Evolutionary conservation across 129 eudicot species (phyloP).

Genomic region (Lonicera japonica): DNA sequence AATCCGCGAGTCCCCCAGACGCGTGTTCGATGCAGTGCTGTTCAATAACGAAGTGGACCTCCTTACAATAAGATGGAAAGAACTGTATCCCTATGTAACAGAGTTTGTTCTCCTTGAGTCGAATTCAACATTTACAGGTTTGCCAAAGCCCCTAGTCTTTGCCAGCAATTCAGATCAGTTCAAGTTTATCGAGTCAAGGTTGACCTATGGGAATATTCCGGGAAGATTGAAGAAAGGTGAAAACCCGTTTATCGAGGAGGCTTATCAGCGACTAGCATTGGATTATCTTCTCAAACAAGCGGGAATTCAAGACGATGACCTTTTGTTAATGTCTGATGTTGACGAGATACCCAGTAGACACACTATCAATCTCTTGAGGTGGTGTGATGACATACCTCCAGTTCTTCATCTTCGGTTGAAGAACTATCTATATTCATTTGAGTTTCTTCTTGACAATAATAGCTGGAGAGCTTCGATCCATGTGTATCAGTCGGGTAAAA

Average conservation of each 20-base stretch:
- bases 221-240: constrained; percentile 71
- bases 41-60: constrained; percentile 89
- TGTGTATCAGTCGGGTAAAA: constrained; percentile 60
- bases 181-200: constrained; percentile 60
- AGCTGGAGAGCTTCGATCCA: constrained; percentile 94
- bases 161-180: constrained; percentile 50
- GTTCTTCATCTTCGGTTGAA: constrained; percentile 71
- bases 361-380: constrained; percentile 77
- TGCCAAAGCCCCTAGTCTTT: constrained; percentile 66
- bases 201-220: constrained; percentile 69
- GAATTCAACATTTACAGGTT: constrained; percentile 78
- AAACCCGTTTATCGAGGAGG: constrained; percentile 90
- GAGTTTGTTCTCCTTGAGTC: constrained; percentile 95
- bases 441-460: constrained; percentile 65
- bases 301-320: constrained; percentile 81
- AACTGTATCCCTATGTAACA: constrained; percentile 70
- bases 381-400: constrained; percentile 83
- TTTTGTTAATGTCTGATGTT: constrained; percentile 87
- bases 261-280: constrained; percentile 74
- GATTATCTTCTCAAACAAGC: constrained; percentile 72
- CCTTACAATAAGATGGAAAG: constrained; percentile 79
- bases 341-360: constrained; percentile 91
- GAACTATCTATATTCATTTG: constrained; percentile 77
- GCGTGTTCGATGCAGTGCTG: constrained; percentile 85
- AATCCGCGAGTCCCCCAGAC: constrained; percentile 72